Evolutionary conservation across 2,329 filamentous ascomycete genomes (phyloP).

Genomic region (Talaromyces sp.): DNA sequence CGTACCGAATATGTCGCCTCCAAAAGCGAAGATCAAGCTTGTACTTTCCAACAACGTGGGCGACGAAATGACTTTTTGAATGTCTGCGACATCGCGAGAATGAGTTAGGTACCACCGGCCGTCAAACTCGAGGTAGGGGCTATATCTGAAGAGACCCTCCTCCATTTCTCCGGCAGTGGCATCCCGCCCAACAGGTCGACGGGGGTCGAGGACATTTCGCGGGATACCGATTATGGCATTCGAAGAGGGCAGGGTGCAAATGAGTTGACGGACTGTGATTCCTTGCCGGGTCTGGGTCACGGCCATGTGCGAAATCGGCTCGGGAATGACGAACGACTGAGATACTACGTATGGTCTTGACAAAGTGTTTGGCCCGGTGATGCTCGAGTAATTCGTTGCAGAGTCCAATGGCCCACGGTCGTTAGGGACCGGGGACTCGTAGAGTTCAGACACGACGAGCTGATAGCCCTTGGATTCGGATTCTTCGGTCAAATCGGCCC

Average conservation of each 20-base stretch:
- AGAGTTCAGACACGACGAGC: conserved; percentile 80
- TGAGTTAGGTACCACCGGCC: conserved; percentile 77
- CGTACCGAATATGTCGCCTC: conserved; percentile 79
- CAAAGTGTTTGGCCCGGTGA: conserved; percentile 59
- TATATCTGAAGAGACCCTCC: conserved; percentile 76
- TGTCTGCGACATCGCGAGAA: conserved; percentile 72
- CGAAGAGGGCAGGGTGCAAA: conserved; percentile 70
- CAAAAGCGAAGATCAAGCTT: conserved; percentile 81
- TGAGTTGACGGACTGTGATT: conserved; percentile 76
- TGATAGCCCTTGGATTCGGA: conserved; percentile 72
- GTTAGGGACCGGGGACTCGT: conserved; percentile 77
- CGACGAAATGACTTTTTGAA: conserved; percentile 66
- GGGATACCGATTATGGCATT: conserved; percentile 77
- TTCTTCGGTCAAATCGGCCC: conserved; percentile 47
- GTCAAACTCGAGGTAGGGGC: conserved; percentile 75
- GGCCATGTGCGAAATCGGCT: conserved; percentile 71
- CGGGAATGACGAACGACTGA: conserved; percentile 75
- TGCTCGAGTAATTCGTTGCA: conserved; percentile 69
- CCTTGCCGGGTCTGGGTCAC: conserved; percentile 90
- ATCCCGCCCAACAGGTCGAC: conserved; percentile 80
- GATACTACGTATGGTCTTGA: conserved; percentile 70
- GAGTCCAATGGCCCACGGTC: conserved; percentile 75
- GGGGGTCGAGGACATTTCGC: conserved; percentile 73
- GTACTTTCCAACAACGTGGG: conserved; percentile 88
- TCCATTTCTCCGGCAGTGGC: conserved; percentile 73